phyloP scores from a whole-genome alignment of 83 land plant genomes.

The Picea mariana region DNA sequence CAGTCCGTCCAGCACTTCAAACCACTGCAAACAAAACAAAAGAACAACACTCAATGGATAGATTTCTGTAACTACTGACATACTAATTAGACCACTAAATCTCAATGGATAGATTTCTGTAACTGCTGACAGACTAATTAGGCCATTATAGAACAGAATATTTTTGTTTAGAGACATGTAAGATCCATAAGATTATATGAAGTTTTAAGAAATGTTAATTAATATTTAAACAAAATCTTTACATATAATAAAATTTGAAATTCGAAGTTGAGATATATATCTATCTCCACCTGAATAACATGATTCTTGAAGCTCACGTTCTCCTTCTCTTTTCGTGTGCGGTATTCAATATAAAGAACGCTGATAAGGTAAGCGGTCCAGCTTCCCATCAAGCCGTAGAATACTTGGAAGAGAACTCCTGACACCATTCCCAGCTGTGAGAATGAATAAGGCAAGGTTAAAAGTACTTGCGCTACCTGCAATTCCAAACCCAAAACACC shows the following conservation, averaged over 20 bases:
- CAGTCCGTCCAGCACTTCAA: conserved; percentile 80
- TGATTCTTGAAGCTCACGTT: conserved; percentile 84
- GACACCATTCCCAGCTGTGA: conserved; percentile 83
- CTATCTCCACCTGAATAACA: conserved; percentile 67
- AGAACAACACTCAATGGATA: neutral
- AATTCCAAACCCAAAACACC: no score
- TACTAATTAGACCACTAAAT: neutral
- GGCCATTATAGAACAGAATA: neutral
- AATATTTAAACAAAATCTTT: no score
- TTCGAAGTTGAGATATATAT: neutral
- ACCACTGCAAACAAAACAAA: conserved; percentile 50
- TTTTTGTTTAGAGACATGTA: neutral
- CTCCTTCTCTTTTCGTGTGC: conserved; percentile 80
- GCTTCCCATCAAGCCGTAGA: conserved; percentile 75
- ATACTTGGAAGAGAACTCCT: conserved; percentile 67
- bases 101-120: neutral
- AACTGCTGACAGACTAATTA: neutral
- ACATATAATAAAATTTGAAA: no score
- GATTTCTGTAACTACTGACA: neutral
- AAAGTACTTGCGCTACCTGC: conserved; percentile 91
- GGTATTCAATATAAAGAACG: conserved; percentile 78
- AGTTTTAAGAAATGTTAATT: no score
- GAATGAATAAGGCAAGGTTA: conserved; percentile 88
- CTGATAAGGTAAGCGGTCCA: conserved; percentile 89
- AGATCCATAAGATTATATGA: neutral